These are phyloP conservation scores for Penicillium canariense DNA, from an alignment of 495 filamentous ascomycete species.

Conservation along the genomic window DNA sequence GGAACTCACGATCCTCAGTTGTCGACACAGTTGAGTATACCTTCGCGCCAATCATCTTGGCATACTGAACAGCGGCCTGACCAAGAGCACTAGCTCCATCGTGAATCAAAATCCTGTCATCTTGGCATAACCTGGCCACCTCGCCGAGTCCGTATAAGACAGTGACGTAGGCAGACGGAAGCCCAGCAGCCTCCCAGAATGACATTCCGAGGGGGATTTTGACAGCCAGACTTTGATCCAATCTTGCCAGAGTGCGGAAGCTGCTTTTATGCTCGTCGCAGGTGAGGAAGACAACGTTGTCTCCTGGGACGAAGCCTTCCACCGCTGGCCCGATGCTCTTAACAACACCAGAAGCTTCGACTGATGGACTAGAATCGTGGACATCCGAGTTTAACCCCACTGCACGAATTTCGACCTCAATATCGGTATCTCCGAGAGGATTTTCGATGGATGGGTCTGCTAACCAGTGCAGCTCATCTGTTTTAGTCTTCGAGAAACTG, in stretches of 20 bases:
- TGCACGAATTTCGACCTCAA: constrained; percentile 17
- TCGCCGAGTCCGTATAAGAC: constrained; percentile 31
- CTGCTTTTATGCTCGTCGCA: not conserved
- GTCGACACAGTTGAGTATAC: constrained; percentile 49
- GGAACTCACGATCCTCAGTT: constrained; percentile 36
- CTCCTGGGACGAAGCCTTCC: constrained; percentile 8
- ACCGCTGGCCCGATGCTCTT: constrained; percentile 8
- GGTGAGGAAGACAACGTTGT: constrained; percentile 19
- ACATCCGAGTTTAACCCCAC: constrained; percentile 12
- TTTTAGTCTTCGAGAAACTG: not conserved
- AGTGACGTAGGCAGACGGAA: constrained; percentile 29
- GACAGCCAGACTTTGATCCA: constrained; percentile 11
- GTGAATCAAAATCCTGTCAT: constrained; percentile 50
- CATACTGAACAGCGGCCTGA: constrained; percentile 46
- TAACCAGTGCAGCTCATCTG: constrained; percentile 5
- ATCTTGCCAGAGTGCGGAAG: constrained; percentile 16
- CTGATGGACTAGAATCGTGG: not conserved
- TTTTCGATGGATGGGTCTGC: not conserved
- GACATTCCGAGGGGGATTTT: constrained; percentile 22
- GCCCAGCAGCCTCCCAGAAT: constrained; percentile 23
- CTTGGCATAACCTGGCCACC: constrained; percentile 19
- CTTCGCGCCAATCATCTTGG: constrained; percentile 29
- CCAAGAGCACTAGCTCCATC: constrained; percentile 47
- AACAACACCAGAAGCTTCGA: constrained; percentile 21
- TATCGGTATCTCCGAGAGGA: not conserved